A percentile compares a stretch with the other conserved stretches of the same genome.
Conservation (phyloP, 2,329 filamentous ascomycete species). For the Lachnellula hyalina region DNA sequence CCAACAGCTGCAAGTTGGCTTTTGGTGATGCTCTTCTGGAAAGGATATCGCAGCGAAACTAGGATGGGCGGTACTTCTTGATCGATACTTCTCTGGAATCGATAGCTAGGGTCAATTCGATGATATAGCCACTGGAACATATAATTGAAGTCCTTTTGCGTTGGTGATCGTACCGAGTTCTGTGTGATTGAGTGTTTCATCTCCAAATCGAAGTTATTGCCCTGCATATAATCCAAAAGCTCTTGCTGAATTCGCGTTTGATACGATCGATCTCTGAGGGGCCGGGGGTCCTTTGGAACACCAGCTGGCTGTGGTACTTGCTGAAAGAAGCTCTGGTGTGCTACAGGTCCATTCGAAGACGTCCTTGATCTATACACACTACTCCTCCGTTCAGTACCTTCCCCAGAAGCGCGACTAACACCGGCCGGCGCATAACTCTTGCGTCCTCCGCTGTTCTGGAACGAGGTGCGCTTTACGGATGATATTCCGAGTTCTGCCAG, state of each 20-base stretch:
- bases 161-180: constrained; percentile 88
- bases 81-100: constrained; percentile 91
- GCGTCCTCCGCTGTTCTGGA: constrained; percentile 59
- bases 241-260: constrained; percentile 83
- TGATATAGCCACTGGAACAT: constrained; percentile 99
- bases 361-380: constrained; percentile 74
- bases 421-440: constrained; percentile 51
- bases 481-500: constrained; percentile 74
- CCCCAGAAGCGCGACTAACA: constrained; percentile 29
- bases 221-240: constrained; percentile 82
- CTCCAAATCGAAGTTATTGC: constrained; percentile 95
- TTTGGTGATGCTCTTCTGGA: constrained; percentile 92
- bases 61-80: constrained; percentile 89
- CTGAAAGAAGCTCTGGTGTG: constrained; percentile 91
- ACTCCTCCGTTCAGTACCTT: constrained; percentile 62
- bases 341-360: constrained; percentile 61
- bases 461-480: constrained; percentile 77
- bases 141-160: constrained; percentile 95
- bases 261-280: constrained; percentile 74
- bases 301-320: constrained; percentile 76
- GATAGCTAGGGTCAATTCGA: constrained; percentile 88
- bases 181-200: constrained; percentile 92
- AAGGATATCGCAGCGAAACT: constrained; percentile 91
- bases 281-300: constrained; percentile 79
- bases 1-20: constrained; percentile 92